phyloP scores from a whole-genome alignment of 108 stramenopile species.

The Stephanodiscus minutulus region DNA sequence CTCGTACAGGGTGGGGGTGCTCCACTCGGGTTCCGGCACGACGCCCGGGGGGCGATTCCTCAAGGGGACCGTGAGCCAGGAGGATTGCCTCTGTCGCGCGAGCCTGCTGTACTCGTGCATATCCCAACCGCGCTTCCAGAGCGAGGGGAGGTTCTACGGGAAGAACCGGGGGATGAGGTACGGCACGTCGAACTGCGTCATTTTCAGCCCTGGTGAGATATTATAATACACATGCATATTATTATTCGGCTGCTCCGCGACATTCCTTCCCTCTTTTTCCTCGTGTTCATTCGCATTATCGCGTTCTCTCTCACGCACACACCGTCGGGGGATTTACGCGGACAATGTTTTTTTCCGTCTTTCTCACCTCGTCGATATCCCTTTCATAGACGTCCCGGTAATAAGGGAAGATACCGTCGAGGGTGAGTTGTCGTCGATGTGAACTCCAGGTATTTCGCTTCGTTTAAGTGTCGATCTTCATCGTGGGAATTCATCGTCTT shows the following conservation, averaged over 20 bases:
- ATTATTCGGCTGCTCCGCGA: no score
- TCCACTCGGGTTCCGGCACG: conserved; percentile 53
- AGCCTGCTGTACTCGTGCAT: conserved; percentile 57
- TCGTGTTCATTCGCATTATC: no score
- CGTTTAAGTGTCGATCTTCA: no score
- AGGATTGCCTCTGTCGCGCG: conserved; percentile 57
- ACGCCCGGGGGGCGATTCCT: conserved; percentile 54
- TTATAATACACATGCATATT: no score
- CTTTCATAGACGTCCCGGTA: conserved; percentile 45
- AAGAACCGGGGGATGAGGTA: conserved; percentile 47
- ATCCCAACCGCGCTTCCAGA: conserved; percentile 47
- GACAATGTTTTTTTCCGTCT: background rate
- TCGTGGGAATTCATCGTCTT: no score
- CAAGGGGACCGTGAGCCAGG: conserved; percentile 53
- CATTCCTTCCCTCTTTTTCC: conserved; percentile 14
- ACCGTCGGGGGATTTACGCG: no score
- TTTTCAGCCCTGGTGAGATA: conserved; percentile 50
- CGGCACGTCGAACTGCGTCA: conserved; percentile 45
- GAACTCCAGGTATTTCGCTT: background rate
- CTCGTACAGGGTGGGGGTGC: conserved; percentile 32
- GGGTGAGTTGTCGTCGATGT: conserved; percentile 8
- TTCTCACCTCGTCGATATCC: background rate
- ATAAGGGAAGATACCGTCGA: conserved; percentile 55
- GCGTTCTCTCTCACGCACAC: no score
- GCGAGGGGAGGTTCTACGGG: conserved; percentile 38